Evolutionary conservation across 2,329 filamentous ascomycete genomes (phyloP).

Genomic region (Ophiostoma perfectum): DNA sequence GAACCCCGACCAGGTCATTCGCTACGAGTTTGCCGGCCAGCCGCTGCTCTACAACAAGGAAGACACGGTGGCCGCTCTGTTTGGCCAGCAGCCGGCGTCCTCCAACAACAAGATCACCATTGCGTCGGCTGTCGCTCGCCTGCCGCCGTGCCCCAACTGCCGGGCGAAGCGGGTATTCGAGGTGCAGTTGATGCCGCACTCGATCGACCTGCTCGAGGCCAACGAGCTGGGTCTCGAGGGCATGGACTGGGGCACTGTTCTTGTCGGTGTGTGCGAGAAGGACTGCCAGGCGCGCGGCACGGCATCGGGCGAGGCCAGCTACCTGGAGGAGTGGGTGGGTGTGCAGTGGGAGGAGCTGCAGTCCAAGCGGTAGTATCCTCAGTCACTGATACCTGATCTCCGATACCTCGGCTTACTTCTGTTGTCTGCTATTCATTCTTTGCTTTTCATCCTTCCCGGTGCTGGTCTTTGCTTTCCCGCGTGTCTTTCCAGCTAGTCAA

Average conservation of each 20-base stretch:
- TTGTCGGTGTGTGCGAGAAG: conserved; percentile 74
- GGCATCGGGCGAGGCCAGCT: conserved; percentile 60
- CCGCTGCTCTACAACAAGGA: conserved; percentile 76
- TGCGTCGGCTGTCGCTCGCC: conserved; percentile 36
- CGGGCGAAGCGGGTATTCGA: conserved; percentile 75
- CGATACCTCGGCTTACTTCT: background rate
- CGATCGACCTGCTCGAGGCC: conserved; percentile 81
- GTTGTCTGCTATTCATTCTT: background rate
- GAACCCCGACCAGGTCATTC: conserved; percentile 76
- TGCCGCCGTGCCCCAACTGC: conserved; percentile 75
- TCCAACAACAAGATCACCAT: conserved; percentile 30
- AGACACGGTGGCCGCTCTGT: conserved; percentile 64
- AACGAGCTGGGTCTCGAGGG: conserved; percentile 69
- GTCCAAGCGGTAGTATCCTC: conserved; percentile 25
- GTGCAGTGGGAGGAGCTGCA: conserved; percentile 90
- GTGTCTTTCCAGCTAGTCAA: too few species aligned
- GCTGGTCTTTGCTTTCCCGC: too few species aligned
- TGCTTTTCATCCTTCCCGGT: background rate
- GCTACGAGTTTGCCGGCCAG: conserved; percentile 68
- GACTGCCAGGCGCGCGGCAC: conserved; percentile 65
- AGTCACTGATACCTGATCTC: too few species aligned
- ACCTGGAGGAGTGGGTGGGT: conserved; percentile 92
- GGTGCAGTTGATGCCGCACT: conserved; percentile 84
- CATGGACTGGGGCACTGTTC: conserved; percentile 97
- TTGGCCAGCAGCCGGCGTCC: conserved; percentile 30